phyloP scores from a whole-genome alignment of 306 rosid genomes.

The Malus sylvestris region DNA sequence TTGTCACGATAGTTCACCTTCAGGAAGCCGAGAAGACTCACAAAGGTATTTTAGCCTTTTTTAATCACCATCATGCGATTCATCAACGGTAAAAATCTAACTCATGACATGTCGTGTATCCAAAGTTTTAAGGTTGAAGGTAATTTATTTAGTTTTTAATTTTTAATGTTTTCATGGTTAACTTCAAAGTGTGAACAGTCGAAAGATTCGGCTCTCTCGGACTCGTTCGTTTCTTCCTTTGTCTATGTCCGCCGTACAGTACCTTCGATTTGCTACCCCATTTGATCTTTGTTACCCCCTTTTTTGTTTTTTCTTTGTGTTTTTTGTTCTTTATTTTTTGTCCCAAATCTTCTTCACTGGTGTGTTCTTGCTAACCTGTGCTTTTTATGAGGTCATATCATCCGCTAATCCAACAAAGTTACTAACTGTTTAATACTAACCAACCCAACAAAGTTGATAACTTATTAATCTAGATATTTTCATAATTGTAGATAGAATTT shows the following conservation, averaged over 20 bases:
- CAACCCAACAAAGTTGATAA: neutral
- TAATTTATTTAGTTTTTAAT: neutral
- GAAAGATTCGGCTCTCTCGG: neutral
- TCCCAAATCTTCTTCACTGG: neutral
- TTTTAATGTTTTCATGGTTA: neutral
- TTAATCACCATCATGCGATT: too few relatives aligned
- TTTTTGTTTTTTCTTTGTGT: neutral
- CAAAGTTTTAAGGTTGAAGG: too few relatives aligned
- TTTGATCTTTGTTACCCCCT: neutral
- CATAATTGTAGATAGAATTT: neutral
- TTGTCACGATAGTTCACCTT: rapidly evolving
- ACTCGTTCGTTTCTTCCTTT: neutral
- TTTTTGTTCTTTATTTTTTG: neutral
- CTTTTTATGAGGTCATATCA: neutral
- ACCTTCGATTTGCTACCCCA: neutral
- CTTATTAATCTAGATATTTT: neutral
- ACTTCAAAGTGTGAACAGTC: neutral
- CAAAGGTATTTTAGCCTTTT: rapidly evolving
- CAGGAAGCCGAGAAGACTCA: rapidly evolving
- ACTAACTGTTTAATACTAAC: neutral
- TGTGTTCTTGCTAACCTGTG: neutral
- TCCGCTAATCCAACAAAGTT: neutral
- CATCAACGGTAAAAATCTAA: rapidly evolving
- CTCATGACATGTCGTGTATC: rapidly evolving
- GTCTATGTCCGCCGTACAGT: neutral